These are phyloP conservation scores for Chamaenerion angustifolium DNA, from an alignment of 345 rosid genomes.

Conservation along the genomic window DNA sequence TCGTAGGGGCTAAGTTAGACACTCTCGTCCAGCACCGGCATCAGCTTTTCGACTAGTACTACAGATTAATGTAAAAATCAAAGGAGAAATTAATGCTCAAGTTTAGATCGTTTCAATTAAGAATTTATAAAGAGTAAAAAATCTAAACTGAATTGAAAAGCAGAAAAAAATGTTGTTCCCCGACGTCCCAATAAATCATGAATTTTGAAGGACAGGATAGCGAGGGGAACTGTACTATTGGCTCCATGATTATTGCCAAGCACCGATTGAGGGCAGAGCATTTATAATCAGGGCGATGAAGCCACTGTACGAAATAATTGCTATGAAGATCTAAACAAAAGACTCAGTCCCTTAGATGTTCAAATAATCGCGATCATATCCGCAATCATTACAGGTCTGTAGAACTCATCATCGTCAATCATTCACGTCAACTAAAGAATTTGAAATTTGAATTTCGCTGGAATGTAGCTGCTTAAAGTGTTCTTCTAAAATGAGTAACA, in stretches of 20 bases:
- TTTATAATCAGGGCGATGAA: background rate
- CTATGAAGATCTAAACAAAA: background rate
- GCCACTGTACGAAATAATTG: no score
- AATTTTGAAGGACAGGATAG: slow-evolving; percentile 26
- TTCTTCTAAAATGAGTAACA: slow-evolving; percentile 9
- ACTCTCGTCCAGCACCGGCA: no score
- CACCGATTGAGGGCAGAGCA: background rate
- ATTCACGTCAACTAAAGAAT: background rate
- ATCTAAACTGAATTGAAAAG: no score
- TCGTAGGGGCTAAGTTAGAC: no score
- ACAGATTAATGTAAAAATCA: no score
- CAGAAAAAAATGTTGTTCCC: slow-evolving; percentile 31
- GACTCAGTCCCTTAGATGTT: slow-evolving; percentile 98
- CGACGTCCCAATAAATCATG: slow-evolving; percentile 32
- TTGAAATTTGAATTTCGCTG: background rate
- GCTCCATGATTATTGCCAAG: slow-evolving; percentile 11
- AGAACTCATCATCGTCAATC: slow-evolving; percentile 49
- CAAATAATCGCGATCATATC: slow-evolving; percentile 59
- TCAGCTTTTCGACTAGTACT: no score
- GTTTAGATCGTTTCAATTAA: no score
- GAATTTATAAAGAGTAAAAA: no score
- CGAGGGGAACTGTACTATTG: slow-evolving; percentile 37
- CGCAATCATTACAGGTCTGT: slow-evolving; percentile 98
- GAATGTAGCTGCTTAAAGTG: slow-evolving; percentile 30
- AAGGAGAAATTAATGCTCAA: no score